phyloP scores from a whole-genome alignment of 1,284 basidiomycete genomes.

The Cryptococcus sp. region DNA sequence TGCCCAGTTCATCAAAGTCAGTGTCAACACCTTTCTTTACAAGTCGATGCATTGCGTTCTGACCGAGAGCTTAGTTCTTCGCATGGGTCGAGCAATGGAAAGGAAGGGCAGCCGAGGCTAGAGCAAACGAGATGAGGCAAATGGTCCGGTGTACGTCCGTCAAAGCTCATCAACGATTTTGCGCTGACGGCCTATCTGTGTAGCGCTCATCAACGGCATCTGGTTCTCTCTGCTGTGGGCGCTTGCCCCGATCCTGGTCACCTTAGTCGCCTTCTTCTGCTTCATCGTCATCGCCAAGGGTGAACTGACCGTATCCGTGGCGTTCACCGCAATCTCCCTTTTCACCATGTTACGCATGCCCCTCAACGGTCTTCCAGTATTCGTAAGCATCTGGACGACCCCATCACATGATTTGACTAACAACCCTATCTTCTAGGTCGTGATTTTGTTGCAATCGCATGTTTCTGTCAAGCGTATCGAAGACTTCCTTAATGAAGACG shows the following conservation, averaged over 20 bases:
- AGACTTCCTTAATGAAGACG: slow-evolving; percentile 77
- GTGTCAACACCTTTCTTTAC: slow-evolving; percentile 30
- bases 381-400: slow-evolving; percentile 22
- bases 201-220: slow-evolving; percentile 39
- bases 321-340: slow-evolving; percentile 54
- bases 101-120: slow-evolving; percentile 43
- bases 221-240: slow-evolving; percentile 44
- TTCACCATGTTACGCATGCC: slow-evolving; percentile 59
- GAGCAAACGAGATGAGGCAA: slow-evolving; percentile 45
- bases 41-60: slow-evolving; percentile 26
- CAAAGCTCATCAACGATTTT: background rate
- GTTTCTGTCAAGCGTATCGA: slow-evolving; percentile 79
- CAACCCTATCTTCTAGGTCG: slow-evolving; percentile 23
- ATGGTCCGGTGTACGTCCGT: slow-evolving; percentile 36
- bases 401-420: background rate
- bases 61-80: slow-evolving; percentile 39
- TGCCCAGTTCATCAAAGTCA: slow-evolving; percentile 34
- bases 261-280: slow-evolving; percentile 52
- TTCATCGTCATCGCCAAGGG: slow-evolving; percentile 52
- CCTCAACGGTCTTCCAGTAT: slow-evolving; percentile 45
- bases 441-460: slow-evolving; percentile 59
- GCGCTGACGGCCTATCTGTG: slow-evolving; percentile 4
- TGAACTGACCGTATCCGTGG: slow-evolving; percentile 52
- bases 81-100: slow-evolving; percentile 54
- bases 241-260: slow-evolving; percentile 49